Percentiles rank a stretch among this genome's conserved stretches.
phyloP scores from a whole-genome alignment of 495 filamentous ascomycete species.

The Tuber microsphaerosporum region DNA sequence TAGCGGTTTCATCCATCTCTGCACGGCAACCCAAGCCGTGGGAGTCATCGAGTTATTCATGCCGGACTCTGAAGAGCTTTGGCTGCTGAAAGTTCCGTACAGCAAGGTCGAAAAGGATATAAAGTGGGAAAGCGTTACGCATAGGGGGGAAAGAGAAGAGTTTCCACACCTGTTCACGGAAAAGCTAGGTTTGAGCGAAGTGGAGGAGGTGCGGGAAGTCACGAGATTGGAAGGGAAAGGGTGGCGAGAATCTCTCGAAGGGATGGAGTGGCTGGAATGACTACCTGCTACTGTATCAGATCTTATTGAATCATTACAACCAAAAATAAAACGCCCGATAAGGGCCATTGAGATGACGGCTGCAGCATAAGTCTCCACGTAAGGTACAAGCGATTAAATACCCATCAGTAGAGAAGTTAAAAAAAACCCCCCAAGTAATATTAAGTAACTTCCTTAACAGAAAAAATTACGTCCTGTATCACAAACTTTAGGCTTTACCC shows the following conservation, averaged over 20 bases:
- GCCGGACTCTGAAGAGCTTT: conserved; percentile 2
- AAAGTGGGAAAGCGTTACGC: conserved; percentile 18
- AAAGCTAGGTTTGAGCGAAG: conserved; percentile 8
- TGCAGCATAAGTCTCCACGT: not conserved
- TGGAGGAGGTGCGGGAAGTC: conserved; percentile 13
- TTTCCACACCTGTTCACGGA: conserved; percentile 13
- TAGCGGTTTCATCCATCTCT: conserved; percentile 11
- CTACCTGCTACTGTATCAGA: not conserved
- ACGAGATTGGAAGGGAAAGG: not conserved
- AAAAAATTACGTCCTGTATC: not conserved
- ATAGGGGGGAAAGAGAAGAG: conserved; percentile 8
- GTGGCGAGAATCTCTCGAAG: conserved; percentile 22
- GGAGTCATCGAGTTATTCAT: conserved; percentile 3
- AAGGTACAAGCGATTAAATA: no score
- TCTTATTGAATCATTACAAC: not conserved
- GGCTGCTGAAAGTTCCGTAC: conserved; percentile 19
- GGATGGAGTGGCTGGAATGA: conserved; percentile 8
- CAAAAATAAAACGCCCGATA: not conserved
- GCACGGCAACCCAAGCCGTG: not conserved
- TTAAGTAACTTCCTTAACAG: not conserved
- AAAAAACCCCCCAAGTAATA: not conserved
- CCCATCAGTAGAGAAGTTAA: not conserved
- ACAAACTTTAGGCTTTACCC: no score
- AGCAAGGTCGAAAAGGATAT: conserved; percentile 3
- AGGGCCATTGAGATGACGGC: not conserved